A percentile compares a stretch with the other conserved stretches of the same genome.
Conservation (phyloP, 2,329 filamentous ascomycete species). For the Botrytis tulipae region DNA sequence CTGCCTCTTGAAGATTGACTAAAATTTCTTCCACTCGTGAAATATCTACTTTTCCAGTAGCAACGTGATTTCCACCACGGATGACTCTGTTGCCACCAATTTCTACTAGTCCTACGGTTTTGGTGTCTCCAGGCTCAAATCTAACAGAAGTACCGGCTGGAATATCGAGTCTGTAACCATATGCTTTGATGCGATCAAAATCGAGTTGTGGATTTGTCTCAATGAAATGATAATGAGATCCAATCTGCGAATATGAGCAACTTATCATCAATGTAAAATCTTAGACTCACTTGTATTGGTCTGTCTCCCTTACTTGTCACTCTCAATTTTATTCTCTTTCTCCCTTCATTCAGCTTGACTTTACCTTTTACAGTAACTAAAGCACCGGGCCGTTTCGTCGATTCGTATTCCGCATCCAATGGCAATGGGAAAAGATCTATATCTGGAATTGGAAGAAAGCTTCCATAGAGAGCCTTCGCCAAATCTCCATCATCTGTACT, state of each 20-base stretch:
- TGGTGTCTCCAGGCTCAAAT: constrained; percentile 90
- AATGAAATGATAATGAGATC: constrained; percentile 94
- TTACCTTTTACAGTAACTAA: constrained; percentile 65
- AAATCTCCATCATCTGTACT: constrained; percentile 82
- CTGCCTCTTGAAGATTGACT: constrained; percentile 62
- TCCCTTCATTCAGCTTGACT: constrained; percentile 70
- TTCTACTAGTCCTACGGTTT: constrained; percentile 85
- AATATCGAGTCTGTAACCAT: constrained; percentile 86
- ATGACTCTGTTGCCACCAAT: constrained; percentile 81
- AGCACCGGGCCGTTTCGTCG: constrained; percentile 72
- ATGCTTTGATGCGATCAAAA: constrained; percentile 80
- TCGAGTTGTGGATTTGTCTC: constrained; percentile 88
- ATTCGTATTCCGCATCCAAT: constrained; percentile 63
- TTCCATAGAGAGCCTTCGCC: constrained; percentile 83
- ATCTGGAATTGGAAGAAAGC: constrained; percentile 79
- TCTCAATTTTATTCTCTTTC: constrained; percentile 68
- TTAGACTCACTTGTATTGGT: constrained; percentile 70
- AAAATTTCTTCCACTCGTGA: constrained; percentile 65
- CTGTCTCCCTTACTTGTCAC: constrained; percentile 87
- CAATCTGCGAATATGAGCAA: constrained; percentile 50
- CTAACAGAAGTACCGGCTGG: constrained; percentile 86
- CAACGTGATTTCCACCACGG: constrained; percentile 78
- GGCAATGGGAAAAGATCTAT: constrained; percentile 65
- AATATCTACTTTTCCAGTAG: constrained; percentile 67
- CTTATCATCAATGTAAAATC: neutral